A percentile compares a stretch with the other conserved stretches of the same genome.
These are phyloP conservation scores for Cornus kousa DNA, from an alignment of 148 eudicot genomes.

Conservation along the genomic window DNA sequence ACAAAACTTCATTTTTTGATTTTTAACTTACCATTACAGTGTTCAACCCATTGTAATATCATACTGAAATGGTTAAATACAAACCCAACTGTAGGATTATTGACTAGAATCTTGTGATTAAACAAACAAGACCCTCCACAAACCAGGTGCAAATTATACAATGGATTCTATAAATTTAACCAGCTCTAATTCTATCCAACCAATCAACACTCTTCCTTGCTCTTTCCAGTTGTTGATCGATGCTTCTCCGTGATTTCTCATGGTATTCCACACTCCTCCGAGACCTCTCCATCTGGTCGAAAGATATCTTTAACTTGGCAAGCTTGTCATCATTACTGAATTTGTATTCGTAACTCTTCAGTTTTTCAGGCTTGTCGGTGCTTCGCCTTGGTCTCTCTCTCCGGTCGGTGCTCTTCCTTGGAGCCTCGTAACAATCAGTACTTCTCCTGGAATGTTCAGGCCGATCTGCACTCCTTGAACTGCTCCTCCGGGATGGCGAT, in stretches of 20 bases:
- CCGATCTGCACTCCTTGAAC: conserved; percentile 60
- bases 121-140: neutral
- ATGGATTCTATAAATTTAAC: conserved; percentile 6
- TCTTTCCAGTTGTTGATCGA: conserved; percentile 73
- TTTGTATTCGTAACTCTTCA: conserved; percentile 53
- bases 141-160: conserved; percentile 6
- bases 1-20: neutral
- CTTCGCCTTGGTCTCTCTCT: conserved; percentile 64
- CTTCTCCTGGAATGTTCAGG: conserved; percentile 69
- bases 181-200: conserved; percentile 68
- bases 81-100: neutral
- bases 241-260: conserved; percentile 67
- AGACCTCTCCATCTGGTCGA: conserved; percentile 83
- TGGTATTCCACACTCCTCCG: conserved; percentile 80
- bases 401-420: conserved; percentile 63
- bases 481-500: conserved; percentile 64
- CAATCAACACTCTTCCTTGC: conserved; percentile 87
- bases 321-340: conserved; percentile 56
- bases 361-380: conserved; percentile 46
- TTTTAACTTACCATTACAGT: neutral
- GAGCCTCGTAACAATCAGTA: conserved; percentile 48
- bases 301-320: conserved; percentile 59
- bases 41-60: neutral
- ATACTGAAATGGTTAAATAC: neutral
- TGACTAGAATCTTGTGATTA: neutral